Conservation (phyloP, 495 filamentous ascomycete genomes). For the Xeromyces bisporus region DNA sequence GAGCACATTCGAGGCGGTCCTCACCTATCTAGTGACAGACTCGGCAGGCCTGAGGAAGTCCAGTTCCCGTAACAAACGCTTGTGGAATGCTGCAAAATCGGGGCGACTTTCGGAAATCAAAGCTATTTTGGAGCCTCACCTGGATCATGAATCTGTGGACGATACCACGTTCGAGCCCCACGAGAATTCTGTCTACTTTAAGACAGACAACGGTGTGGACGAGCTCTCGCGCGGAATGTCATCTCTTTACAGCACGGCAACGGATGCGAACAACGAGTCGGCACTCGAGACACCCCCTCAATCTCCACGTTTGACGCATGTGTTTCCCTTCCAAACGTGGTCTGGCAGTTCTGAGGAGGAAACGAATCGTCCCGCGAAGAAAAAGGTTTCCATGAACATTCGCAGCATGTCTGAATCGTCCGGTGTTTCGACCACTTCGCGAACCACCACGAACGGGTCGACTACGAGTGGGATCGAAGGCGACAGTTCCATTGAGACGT, state of each 20-base stretch:
- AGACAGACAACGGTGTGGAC: conserved; percentile 24
- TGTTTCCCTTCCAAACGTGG: conserved; percentile 71
- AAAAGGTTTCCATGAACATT: conserved; percentile 76
- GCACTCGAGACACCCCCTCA: conserved; percentile 23
- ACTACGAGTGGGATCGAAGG: conserved; percentile 58
- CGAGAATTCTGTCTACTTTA: conserved; percentile 23
- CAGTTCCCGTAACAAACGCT: conserved; percentile 64
- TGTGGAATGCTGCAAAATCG: conserved; percentile 72
- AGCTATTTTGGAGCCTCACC: conserved; percentile 58
- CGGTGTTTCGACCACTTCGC: conserved; percentile 56
- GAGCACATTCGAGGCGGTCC: conserved; percentile 89
- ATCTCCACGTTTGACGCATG: conserved; percentile 57
- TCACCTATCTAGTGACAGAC: conserved; percentile 76
- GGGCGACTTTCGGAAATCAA: conserved; percentile 62
- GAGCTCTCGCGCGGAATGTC: conserved; percentile 10
- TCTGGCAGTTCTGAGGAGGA: conserved; percentile 24
- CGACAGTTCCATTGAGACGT: conserved; percentile 65
- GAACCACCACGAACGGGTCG: conserved; percentile 60
- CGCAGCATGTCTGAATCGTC: conserved; percentile 78
- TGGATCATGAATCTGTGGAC: conserved; percentile 27
- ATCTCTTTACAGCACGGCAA: conserved; percentile 10
- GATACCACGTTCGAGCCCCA: conserved; percentile 25
- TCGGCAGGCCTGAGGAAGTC: conserved; percentile 66
- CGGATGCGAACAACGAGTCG: conserved; percentile 10
- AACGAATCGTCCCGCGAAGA: conserved; percentile 31